Percentiles rank a stretch among this genome's conserved stretches.
Evolutionary conservation across 192 early-diverging fungal genomes (phyloP).

Genomic region (Coemansia guatemalensis): DNA sequence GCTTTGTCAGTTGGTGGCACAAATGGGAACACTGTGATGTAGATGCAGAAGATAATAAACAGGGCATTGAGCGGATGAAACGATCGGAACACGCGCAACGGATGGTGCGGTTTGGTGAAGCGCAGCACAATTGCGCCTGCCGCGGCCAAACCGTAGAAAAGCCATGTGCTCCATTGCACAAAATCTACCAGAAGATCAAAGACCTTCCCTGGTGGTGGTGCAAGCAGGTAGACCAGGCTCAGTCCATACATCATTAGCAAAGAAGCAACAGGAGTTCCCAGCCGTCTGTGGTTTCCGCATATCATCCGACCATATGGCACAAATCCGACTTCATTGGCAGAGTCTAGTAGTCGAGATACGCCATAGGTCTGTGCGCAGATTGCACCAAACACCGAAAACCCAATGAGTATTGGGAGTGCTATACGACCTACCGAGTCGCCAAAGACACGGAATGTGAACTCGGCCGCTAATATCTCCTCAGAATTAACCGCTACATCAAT

Average conservation of each 20-base stretch:
- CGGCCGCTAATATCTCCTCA: conserved; percentile 61
- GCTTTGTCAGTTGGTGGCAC: conserved; percentile 45
- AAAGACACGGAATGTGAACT: conserved; percentile 59
- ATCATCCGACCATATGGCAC: conserved; percentile 51
- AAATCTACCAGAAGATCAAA: conserved; percentile 64
- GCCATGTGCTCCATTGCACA: conserved; percentile 61
- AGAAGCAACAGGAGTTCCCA: conserved; percentile 50
- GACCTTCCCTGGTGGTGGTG: conserved; percentile 59
- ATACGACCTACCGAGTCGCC: conserved; percentile 53
- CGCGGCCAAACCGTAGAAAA: conserved; percentile 60
- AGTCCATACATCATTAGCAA: conserved; percentile 50
- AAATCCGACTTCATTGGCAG: conserved; percentile 56
- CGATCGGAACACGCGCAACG: conserved; percentile 54
- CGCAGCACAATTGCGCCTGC: conserved; percentile 57
- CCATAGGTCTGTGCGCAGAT: conserved; percentile 56
- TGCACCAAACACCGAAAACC: conserved; percentile 56
- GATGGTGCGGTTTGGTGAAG: conserved; percentile 36
- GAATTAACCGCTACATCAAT: conserved; percentile 65
- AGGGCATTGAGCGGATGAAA: conserved; percentile 49
- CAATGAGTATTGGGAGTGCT: conserved; percentile 57
- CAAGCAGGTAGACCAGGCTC: conserved; percentile 55
- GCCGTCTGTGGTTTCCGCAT: conserved; percentile 45
- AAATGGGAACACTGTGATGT: conserved; percentile 59
- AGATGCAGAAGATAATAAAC: conserved; percentile 56
- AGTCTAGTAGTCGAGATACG: conserved; percentile 55